Percentiles rank a stretch among this genome's conserved stretches.
Evolutionary conservation across 192 early-diverging fungal species (phyloP).

Genomic region (Spizellomyces punctatus): DNA sequence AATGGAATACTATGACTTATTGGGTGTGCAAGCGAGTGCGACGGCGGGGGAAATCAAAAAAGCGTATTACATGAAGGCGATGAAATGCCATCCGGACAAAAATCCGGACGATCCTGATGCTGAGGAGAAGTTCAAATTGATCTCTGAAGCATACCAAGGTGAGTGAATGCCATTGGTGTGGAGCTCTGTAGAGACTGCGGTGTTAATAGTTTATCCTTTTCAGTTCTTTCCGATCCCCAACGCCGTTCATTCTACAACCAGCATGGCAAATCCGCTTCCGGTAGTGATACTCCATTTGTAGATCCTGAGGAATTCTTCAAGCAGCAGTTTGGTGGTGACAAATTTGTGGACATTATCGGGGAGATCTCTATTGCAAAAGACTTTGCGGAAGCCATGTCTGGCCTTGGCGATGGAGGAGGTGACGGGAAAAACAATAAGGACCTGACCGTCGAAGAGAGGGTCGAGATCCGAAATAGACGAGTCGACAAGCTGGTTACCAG

Average conservation of each 20-base stretch:
- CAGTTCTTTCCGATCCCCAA: conserved; percentile 87
- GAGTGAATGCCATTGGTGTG: neutral
- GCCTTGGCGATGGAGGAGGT: conserved; percentile 47
- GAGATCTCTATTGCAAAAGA: conserved; percentile 95
- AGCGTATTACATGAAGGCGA: conserved; percentile 81
- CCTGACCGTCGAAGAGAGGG: conserved; percentile 56
- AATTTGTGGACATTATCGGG: conserved; percentile 96
- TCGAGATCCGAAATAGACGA: conserved; percentile 57
- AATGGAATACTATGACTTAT: conserved; percentile 78
- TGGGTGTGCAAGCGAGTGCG: conserved; percentile 76
- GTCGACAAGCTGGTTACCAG: conserved; percentile 74
- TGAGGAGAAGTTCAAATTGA: conserved; percentile 88
- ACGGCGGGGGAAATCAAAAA: conserved; percentile 89
- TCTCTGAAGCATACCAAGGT: conserved; percentile 95
- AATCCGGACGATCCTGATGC: conserved; percentile 69
- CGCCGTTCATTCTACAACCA: conserved; percentile 87
- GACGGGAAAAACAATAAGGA: conserved; percentile 58
- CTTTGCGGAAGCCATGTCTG: conserved; percentile 78
- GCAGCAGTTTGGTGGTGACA: conserved; percentile 96
- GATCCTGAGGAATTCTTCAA: conserved; percentile 96
- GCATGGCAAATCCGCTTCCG: conserved; percentile 73
- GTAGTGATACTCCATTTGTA: conserved; percentile 60
- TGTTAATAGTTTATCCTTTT: conserved; percentile 4
- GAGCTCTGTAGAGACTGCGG: neutral
- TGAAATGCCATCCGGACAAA: conserved; percentile 93